Conservation (phyloP, 1,284 basidiomycete genomes). For the Ceratobasidium sp. region DNA sequence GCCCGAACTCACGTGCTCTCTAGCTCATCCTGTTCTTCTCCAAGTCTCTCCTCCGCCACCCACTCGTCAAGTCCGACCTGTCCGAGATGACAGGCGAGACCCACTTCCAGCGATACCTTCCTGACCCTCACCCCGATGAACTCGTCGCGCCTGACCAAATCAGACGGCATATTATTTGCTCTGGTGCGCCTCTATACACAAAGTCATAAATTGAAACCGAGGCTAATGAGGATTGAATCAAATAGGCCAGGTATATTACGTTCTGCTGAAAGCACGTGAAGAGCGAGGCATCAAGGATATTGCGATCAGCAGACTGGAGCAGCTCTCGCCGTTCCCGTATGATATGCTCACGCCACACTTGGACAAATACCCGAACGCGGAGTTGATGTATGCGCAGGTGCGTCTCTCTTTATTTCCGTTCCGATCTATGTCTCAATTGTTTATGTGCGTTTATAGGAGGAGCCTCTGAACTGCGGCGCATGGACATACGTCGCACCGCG, state of each 20-base stretch:
- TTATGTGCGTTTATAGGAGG: constrained; percentile 66
- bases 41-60: constrained; percentile 94
- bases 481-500: constrained; percentile 95
- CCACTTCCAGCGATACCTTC: constrained; percentile 93
- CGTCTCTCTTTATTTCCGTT: constrained; percentile 35
- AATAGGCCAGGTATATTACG: constrained; percentile 93
- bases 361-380: constrained; percentile 96
- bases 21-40: constrained; percentile 92
- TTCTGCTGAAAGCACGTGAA: constrained; percentile 90
- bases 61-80: constrained; percentile 87
- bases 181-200: constrained; percentile 62
- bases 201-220: too few species aligned
- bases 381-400: constrained; percentile 89
- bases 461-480: constrained; percentile 93
- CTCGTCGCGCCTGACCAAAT: constrained; percentile 89
- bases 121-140: constrained; percentile 81
- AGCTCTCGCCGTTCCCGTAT: constrained; percentile 96
- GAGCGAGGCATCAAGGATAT: constrained; percentile 91
- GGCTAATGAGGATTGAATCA: not conserved
- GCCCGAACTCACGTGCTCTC: constrained; percentile 84
- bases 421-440: not conserved
- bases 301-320: constrained; percentile 94
- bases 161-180: constrained; percentile 91
- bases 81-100: constrained; percentile 92
- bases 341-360: constrained; percentile 90